phyloP scores from a whole-genome alignment of 2,329 filamentous ascomycete genomes.

The Exophiala sp. region DNA sequence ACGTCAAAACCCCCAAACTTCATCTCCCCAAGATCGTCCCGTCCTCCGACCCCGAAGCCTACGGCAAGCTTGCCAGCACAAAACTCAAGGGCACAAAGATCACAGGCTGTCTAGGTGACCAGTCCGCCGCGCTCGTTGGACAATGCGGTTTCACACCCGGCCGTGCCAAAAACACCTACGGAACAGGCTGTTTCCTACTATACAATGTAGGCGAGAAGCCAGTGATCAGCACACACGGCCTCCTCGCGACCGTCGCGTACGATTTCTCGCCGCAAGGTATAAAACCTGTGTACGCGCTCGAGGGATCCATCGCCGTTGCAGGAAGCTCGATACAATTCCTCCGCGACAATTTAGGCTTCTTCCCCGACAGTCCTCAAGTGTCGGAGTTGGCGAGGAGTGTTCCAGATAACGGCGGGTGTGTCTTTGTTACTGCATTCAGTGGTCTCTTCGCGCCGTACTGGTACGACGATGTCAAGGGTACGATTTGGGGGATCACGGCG shows the following conservation, averaged over 20 bases:
- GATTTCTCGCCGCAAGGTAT: conserved; percentile 60
- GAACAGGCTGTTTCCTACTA: conserved; percentile 74
- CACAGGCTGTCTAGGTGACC: conserved; percentile 72
- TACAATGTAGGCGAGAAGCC: conserved; percentile 76
- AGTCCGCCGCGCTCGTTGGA: conserved; percentile 74
- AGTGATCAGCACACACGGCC: conserved; percentile 70
- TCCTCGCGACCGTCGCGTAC: conserved; percentile 74
- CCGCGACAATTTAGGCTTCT: conserved; percentile 56
- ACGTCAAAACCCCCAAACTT: conserved; percentile 55
- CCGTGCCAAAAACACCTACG: conserved; percentile 77
- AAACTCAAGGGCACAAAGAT: conserved; percentile 63
- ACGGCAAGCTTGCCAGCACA: conserved; percentile 60
- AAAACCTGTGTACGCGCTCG: conserved; percentile 66
- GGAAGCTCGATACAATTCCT: conserved; percentile 68
- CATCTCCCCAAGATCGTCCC: conserved; percentile 69
- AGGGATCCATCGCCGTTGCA: conserved; percentile 71
- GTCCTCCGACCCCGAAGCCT: conserved; percentile 66
- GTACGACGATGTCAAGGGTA: conserved; percentile 79
- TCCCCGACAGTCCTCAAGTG: conserved; percentile 52
- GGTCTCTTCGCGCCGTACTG: conserved; percentile 81
- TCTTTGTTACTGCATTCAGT: conserved; percentile 77
- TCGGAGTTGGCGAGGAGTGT: conserved; percentile 56
- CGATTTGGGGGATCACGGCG: conserved; percentile 71
- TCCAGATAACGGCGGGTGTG: conserved; percentile 68
- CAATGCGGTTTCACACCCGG: conserved; percentile 72